Evolutionary conservation across 2,329 filamentous ascomycete genomes (phyloP), one percentile per base, ranked within the genome.

Genomic region (Ophiostoma tasmaniense): DNA sequence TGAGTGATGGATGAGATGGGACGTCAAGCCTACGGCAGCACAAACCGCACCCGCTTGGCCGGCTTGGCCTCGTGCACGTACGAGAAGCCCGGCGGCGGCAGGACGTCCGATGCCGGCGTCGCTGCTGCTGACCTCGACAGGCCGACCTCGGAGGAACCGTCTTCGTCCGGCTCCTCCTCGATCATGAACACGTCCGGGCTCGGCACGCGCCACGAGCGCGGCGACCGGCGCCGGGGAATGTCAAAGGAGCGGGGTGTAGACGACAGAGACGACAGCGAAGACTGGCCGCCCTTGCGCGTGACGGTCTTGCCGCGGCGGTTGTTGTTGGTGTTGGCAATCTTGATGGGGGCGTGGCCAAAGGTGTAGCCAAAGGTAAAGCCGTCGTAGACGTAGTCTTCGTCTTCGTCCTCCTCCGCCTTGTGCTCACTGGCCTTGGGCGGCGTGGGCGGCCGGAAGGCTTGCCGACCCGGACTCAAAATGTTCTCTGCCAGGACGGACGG

Each of bases 181-280:
- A 87, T 87, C 37, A 83, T 83, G 81, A 84, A 87, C 3, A 87
- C 85, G 67, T 86, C 84, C 0, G 84, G 84, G 73, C 84, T 87
- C 7, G 85, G 85, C 76, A 85, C 81, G 50, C 84, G 79, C 85
- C 85, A 87, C 1, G 85, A 79, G 68, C 80, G 79, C 11, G 79
- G 80, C 10, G 82, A 81, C 61, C 80, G 78, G 25, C 79, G 70
- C 61, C 70, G 70, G 13, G 61, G 39, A 20, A 69, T 69, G 50
- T 42, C 50, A 66, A 25, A 59, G 17, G 17, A n/a, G 5, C 42
- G 17, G 42, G 42, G 68, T 20, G 55, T 14, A 42, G 65, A 10
- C 4, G 10, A 55, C 33, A 55, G 25, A 22, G 42, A 6, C 5
- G 33, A 33, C 33, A 33, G 3, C 33, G 64, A 22, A n/a, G 68